phyloP scores from a whole-genome alignment of 208 protist genomes.

The Trypanosoma scelopori region DNA sequence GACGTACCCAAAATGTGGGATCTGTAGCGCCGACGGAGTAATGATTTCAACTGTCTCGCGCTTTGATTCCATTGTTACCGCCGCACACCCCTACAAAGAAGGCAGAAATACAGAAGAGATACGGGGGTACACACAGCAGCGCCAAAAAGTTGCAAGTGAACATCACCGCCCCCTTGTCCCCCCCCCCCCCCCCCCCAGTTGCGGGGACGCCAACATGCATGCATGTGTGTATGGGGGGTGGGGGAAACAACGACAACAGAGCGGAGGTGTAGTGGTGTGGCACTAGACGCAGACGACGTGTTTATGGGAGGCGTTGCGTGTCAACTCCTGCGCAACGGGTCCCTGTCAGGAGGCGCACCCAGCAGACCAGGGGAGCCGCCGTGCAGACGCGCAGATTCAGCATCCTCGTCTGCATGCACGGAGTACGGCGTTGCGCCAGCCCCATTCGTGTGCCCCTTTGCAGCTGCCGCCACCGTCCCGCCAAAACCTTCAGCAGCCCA shows the following conservation, averaged over 20 bases:
- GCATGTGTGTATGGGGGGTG: too few relatives aligned
- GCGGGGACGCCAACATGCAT: too few relatives aligned
- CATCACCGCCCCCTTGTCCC: too few relatives aligned
- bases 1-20: slow-evolving; percentile 50
- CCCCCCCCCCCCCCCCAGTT: too few relatives aligned
- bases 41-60: slow-evolving; percentile 37
- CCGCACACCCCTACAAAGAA: neutral
- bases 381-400: slow-evolving; percentile 23
- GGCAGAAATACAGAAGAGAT: slow-evolving; percentile 15
- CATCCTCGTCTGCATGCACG: slow-evolving; percentile 32
- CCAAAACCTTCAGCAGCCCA: slow-evolving; percentile 14
- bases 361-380: neutral
- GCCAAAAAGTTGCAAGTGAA: too few relatives aligned
- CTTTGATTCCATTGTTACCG: slow-evolving; percentile 6
- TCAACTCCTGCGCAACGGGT: slow-evolving; percentile 16
- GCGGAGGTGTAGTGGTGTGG: too few relatives aligned
- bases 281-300: neutral
- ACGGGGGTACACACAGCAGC: neutral
- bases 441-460: neutral
- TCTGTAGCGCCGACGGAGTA: slow-evolving; percentile 43
- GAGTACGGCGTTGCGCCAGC: slow-evolving; percentile 13
- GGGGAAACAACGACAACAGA: too few relatives aligned
- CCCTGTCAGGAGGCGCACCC: neutral
- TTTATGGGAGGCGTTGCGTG: too few relatives aligned
- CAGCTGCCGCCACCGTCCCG: neutral